Evolutionary conservation across 1,284 basidiomycete genomes (phyloP).

Genomic region (Tranzscheliella williamsii): DNA sequence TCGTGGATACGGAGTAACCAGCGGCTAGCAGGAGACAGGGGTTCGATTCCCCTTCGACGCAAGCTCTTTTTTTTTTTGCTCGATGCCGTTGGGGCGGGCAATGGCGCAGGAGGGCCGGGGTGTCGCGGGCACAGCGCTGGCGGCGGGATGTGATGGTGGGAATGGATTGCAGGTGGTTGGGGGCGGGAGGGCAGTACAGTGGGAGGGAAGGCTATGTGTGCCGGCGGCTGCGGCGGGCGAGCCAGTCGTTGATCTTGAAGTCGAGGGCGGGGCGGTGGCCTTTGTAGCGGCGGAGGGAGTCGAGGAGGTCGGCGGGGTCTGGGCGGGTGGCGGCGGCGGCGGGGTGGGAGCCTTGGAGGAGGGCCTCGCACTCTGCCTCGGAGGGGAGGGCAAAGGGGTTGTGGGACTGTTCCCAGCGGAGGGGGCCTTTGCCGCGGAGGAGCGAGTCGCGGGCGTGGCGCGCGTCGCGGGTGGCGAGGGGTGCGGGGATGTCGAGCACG

Average conservation of each 20-base stretch:
- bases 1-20: slow-evolving; percentile 3
- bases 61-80: slow-evolving; percentile 2
- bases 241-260: slow-evolving; percentile 46
- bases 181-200: too few species aligned
- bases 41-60: slow-evolving; percentile 37
- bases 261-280: slow-evolving; percentile 38
- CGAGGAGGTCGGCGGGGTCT: slow-evolving; percentile 33
- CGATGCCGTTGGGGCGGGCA: too few species aligned
- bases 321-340: slow-evolving; percentile 45
- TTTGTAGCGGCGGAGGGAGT: slow-evolving; percentile 36
- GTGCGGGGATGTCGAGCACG: slow-evolving; percentile 23
- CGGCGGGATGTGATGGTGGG: too few species aligned
- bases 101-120: not conserved
- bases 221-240: slow-evolving; percentile 6
- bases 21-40: slow-evolving; percentile 25
- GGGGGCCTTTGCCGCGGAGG: slow-evolving; percentile 45
- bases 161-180: too few species aligned
- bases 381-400: slow-evolving; percentile 54
- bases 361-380: slow-evolving; percentile 55
- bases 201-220: too few species aligned
- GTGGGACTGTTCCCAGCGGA: slow-evolving; percentile 49
- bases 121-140: not conserved
- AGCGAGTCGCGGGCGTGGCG: slow-evolving; percentile 34
- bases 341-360: slow-evolving; percentile 51
- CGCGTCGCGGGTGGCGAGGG: slow-evolving; percentile 11